phyloP scores from a whole-genome alignment of 495 filamentous ascomycete species.

The Paragyromitra xinjiangensis region DNA sequence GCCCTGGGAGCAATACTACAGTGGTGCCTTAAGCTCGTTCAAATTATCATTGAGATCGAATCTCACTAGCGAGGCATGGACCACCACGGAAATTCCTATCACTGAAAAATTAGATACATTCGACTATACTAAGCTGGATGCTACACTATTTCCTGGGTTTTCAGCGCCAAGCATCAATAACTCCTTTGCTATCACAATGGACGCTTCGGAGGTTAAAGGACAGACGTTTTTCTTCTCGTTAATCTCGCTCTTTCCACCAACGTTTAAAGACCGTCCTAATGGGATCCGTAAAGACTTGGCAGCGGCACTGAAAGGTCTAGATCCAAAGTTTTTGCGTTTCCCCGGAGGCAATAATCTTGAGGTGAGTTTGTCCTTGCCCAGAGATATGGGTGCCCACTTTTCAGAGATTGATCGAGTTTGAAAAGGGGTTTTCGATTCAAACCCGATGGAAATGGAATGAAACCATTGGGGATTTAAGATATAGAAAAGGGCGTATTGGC shows the following conservation, averaged over 20 bases:
- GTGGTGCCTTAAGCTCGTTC: conserved; percentile 59
- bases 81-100: conserved; percentile 58
- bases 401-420: conserved; percentile 58
- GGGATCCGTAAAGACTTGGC: conserved; percentile 69
- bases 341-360: conserved; percentile 68
- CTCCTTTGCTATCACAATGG: conserved; percentile 68
- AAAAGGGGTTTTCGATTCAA: conserved; percentile 62
- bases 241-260: conserved; percentile 72
- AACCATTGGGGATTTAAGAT: conserved; percentile 69
- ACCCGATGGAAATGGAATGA: conserved; percentile 72
- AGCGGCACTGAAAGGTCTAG: conserved; percentile 63
- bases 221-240: conserved; percentile 69
- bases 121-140: conserved; percentile 63
- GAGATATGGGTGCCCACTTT: neutral
- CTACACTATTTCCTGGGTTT: conserved; percentile 57
- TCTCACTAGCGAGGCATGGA: conserved; percentile 62
- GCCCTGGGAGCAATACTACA: conserved; percentile 48
- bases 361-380: neutral
- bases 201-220: conserved; percentile 61
- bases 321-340: conserved; percentile 68
- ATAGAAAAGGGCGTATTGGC: conserved; percentile 58
- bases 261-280: conserved; percentile 68
- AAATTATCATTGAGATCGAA: conserved; percentile 62
- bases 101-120: conserved; percentile 58
- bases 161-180: conserved; percentile 68